These are phyloP conservation scores for Pseudogymnoascus sp. DNA, from an alignment of 2,329 filamentous ascomycete species.

Conservation along the genomic window DNA sequence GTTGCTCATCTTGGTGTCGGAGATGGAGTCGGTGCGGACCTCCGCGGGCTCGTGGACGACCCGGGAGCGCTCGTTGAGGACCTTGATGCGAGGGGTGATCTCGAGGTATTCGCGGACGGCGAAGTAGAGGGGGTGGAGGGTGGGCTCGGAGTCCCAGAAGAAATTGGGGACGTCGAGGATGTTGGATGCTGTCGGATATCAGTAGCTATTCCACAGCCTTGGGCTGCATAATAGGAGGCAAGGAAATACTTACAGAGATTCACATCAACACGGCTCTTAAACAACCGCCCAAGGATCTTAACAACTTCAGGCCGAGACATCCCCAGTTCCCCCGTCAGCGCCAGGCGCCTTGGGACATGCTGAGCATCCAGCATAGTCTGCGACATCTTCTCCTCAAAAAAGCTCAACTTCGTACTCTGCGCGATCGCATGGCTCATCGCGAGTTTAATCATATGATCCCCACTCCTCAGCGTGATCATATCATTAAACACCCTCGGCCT, in stretches of 20 bases:
- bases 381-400: conserved; percentile 94
- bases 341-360: conserved; percentile 81
- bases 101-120: conserved; percentile 96
- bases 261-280: conserved; percentile 91
- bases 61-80: conserved; percentile 92
- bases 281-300: conserved; percentile 81
- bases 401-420: conserved; percentile 91
- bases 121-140: conserved; percentile 85
- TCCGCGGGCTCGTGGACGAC: conserved; percentile 96
- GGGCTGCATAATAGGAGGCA: neutral
- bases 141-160: conserved; percentile 97
- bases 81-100: conserved; percentile 91
- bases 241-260: conserved; percentile 72
- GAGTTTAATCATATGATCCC: conserved; percentile 98
- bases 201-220: conserved; percentile 17
- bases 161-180: conserved; percentile 95
- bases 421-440: conserved; percentile 96
- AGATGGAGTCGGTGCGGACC: conserved; percentile 86
- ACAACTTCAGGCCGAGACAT: conserved; percentile 92
- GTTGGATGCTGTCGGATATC: conserved; percentile 63
- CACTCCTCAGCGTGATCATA: conserved; percentile 93
- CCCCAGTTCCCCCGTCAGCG: conserved; percentile 80
- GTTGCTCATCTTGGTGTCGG: conserved; percentile 88
- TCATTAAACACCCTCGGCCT: conserved; percentile 94
- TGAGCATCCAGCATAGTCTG: conserved; percentile 90